phyloP scores from a whole-genome alignment of 306 rosid species.

The Castanopsis chinensis region DNA sequence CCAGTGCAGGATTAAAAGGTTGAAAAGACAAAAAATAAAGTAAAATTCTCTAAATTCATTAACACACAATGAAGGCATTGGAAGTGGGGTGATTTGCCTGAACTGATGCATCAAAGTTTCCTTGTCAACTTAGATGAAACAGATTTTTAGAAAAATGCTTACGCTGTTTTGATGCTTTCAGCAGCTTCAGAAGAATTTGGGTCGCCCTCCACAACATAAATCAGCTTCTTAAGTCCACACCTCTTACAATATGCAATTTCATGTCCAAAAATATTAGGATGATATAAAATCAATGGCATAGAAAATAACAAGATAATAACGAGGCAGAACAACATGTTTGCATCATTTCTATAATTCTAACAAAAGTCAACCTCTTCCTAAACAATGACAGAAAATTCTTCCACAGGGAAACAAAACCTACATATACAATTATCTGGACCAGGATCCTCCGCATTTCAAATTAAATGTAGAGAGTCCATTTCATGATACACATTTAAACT shows the following conservation, averaged over 20 bases:
- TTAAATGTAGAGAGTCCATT: no score
- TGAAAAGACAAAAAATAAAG: conserved; percentile 1
- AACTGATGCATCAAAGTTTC: not conserved
- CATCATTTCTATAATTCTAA: not conserved
- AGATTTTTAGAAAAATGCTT: conserved; percentile 18
- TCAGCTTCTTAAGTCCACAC: conserved; percentile 87
- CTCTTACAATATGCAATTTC: conserved; percentile 52
- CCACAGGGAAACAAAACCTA: no score
- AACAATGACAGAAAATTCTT: no score
- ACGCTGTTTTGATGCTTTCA: conserved; percentile 98
- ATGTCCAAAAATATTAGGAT: conserved; percentile 26
- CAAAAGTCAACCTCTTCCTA: not conserved
- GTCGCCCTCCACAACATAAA: conserved; percentile 97
- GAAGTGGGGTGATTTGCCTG: not conserved
- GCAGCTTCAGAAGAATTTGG: conserved; percentile 92
- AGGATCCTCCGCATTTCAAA: no score
- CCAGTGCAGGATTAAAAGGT: conserved; percentile 13
- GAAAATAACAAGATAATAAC: not conserved
- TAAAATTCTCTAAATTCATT: not conserved
- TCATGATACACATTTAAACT: no score
- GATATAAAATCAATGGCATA: not conserved
- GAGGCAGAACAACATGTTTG: not conserved
- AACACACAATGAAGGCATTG: not conserved
- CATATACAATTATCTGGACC: no score
- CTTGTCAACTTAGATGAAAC: not conserved